Conservation (phyloP, 306 rosid genomes). For the Cucumis cinereus region DNA sequence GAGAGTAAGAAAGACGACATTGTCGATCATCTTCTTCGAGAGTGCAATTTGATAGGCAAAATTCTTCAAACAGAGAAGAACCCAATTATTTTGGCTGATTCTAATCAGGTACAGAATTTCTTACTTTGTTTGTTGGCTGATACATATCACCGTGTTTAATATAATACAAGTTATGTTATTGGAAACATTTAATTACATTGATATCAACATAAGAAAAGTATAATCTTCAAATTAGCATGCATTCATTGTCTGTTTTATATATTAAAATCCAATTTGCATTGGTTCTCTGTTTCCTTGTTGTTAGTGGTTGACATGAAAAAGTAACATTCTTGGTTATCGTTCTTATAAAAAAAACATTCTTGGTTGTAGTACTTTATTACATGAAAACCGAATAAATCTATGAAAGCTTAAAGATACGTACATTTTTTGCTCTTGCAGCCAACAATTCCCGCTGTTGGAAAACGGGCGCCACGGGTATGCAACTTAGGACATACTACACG, state of each 20-base stretch:
- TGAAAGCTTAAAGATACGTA: conserved; percentile 4
- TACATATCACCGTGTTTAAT: neutral
- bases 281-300: neutral
- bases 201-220: neutral
- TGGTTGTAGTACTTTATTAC: neutral
- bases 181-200: neutral
- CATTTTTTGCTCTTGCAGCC: conserved; percentile 46
- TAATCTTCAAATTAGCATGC: neutral
- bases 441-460: conserved; percentile 54
- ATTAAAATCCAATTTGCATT: neutral
- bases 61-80: conserved; percentile 61
- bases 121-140: neutral
- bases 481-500: conserved; percentile 82
- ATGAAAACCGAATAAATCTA: neutral
- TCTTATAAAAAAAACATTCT: too few species aligned
- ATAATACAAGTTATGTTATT: neutral
- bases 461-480: conserved; percentile 61
- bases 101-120: conserved; percentile 35
- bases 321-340: neutral
- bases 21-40: conserved; percentile 68
- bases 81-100: conserved; percentile 43
- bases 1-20: conserved; percentile 64
- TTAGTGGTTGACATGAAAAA: conserved; percentile 2
- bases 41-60: conserved; percentile 74
- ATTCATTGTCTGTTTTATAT: neutral